Base-by-base conservation (phyloP, 305 asterid genomes). In the Euphrasia arctica region DNA sequence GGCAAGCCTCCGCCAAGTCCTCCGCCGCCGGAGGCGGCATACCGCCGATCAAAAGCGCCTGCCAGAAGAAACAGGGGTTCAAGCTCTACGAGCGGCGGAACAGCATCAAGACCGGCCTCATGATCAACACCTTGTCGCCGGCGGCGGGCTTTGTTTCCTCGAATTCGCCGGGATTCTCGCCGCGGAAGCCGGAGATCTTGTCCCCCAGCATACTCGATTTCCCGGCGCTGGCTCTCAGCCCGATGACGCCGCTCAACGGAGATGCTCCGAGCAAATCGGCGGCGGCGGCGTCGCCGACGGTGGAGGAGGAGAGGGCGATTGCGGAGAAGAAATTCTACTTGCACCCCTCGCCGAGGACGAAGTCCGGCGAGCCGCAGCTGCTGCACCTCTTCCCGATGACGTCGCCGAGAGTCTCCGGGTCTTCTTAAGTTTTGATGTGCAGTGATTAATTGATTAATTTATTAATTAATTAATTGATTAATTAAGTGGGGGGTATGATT, bases 51-150 rank as follows among this genome's bases (percentile, higher is more conserved):
- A 85, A 72, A 59, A 77, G 80, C 72, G 80, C 82, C 18, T 78
- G 80, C 0, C 91, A 80, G 62, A 89, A 92, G 81, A 92, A 84
- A 43, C 96, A 82, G 2, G 95, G 97, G 0, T 90, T 85, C 74
- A 92, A 90, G 80, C 96, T 92, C 1, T 90, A 92, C 74, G 98
- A 92, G 63, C 70, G 98, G 10, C 76, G 98, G 71, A 85, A 87
- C 70, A 83, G 83, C 59, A 75, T 90, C 56, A 92, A 88, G 51
- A 92, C 84, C 73, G 95, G 95, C 5, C 85, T 92, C 3, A 85
- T 87, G 90, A 90, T 92, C 76, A 85, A 82, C 64, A 95, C 97
- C 42, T 41, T 81, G 69, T 57, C 64, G n/a, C 78, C 90, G 28
- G 56, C 59, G 10, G 52, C 52, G 56, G 73, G 59, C 68, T 67